Percentiles rank a stretch among this genome's conserved stretches.
Evolutionary conservation across 2,329 filamentous ascomycete genomes (phyloP).

Genomic region (Zymoseptoria crescenta): DNA sequence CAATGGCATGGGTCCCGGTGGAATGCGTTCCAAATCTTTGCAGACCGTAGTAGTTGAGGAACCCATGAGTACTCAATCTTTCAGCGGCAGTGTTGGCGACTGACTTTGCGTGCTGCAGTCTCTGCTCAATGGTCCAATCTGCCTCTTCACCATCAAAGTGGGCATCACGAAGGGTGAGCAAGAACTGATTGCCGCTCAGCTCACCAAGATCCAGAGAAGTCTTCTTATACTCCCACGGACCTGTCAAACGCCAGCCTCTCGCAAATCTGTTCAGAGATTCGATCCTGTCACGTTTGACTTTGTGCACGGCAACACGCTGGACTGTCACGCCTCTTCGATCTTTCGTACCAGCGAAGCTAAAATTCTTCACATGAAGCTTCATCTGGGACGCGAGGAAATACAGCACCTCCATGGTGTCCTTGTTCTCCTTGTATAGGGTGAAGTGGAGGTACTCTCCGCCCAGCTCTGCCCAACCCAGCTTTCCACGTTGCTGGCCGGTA

Average conservation of each 20-base stretch:
- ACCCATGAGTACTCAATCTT: constrained; percentile 65
- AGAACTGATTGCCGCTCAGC: constrained; percentile 82
- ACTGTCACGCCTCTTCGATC: constrained; percentile 80
- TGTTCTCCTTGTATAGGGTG: constrained; percentile 92
- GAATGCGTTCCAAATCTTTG: constrained; percentile 89
- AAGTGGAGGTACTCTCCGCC: constrained; percentile 83
- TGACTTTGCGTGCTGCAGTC: constrained; percentile 40
- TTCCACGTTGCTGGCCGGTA: constrained; percentile 30
- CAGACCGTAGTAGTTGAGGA: constrained; percentile 97
- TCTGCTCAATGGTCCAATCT: constrained; percentile 24
- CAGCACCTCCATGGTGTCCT: constrained; percentile 88
- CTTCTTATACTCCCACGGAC: constrained; percentile 71
- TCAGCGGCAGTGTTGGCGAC: constrained; percentile 54
- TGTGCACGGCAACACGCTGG: constrained; percentile 66
- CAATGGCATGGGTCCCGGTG: constrained; percentile 77
- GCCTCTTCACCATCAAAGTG: constrained; percentile 47
- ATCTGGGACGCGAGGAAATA: constrained; percentile 67
- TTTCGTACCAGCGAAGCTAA: constrained; percentile 83
- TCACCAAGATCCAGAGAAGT: constrained; percentile 73
- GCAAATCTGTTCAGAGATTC: constrained; percentile 54
- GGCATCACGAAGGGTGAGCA: constrained; percentile 84
- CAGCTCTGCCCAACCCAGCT: constrained; percentile 55
- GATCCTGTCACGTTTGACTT: constrained; percentile 55
- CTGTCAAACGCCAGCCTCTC: constrained; percentile 54
- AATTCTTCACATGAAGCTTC: constrained; percentile 59